Conservation (phyloP, 305 asterid species). For the Solanum chacoense region DNA sequence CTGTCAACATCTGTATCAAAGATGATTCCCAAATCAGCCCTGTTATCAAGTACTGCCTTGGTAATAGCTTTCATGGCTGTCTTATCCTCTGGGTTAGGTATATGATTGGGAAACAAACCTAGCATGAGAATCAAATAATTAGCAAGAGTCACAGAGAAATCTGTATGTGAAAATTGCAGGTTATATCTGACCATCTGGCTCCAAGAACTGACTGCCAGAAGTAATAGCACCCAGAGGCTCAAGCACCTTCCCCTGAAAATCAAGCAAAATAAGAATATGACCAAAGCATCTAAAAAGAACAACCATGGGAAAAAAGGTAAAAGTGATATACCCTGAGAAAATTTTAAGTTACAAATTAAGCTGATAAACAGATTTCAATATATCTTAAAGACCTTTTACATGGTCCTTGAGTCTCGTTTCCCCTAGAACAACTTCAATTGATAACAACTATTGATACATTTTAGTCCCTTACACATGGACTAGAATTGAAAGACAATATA, state of each 20-base stretch:
- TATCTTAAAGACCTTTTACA: neutral
- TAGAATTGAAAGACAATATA: neutral
- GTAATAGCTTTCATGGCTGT: constrained; percentile 93
- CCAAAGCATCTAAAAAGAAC: constrained; percentile 4
- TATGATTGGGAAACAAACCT: constrained; percentile 97
- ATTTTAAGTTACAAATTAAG: neutral
- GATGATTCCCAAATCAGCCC: constrained; percentile 93
- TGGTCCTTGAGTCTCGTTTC: neutral
- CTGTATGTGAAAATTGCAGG: constrained; percentile 5
- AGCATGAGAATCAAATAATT: constrained; percentile 10
- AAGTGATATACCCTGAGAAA: neutral
- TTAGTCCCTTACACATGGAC: neutral
- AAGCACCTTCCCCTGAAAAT: constrained; percentile 81
- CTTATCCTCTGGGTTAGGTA: constrained; percentile 97
- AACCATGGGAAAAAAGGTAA: neutral
- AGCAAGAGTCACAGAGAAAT: neutral
- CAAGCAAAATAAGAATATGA: constrained; percentile 15
- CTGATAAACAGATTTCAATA: neutral
- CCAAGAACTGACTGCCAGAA: constrained; percentile 94
- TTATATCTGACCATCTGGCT: constrained; percentile 75
- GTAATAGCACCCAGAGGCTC: constrained; percentile 94
- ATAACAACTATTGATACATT: neutral
- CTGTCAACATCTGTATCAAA: constrained; percentile 99
- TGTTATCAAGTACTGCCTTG: constrained; percentile 67
- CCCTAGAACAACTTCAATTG: neutral